These are phyloP conservation scores for Phoma sp. DNA, from an alignment of 2,329 filamentous ascomycete species.

Conservation along the genomic window DNA sequence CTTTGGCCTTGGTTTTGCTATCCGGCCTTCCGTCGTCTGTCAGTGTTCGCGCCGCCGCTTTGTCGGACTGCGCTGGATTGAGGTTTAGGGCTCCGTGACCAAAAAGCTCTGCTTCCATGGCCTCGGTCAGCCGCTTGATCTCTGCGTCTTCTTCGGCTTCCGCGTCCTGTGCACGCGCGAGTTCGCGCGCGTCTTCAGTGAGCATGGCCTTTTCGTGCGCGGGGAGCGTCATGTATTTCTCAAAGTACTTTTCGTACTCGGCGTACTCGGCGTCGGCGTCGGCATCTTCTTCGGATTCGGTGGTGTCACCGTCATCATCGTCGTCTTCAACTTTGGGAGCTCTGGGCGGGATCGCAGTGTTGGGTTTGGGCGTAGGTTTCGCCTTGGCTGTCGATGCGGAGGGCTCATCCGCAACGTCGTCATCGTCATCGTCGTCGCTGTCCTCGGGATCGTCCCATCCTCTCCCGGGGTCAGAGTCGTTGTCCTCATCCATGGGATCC, in stretches of 20 bases:
- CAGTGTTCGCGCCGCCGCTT: neutral
- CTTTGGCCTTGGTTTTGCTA: conserved; percentile 4
- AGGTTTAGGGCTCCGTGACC: conserved; percentile 69
- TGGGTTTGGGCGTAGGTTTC: conserved; percentile 67
- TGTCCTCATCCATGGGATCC: conserved; percentile 72
- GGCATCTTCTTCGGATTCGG: conserved; percentile 67
- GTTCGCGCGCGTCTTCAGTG: conserved; percentile 41
- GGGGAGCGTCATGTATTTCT: conserved; percentile 79
- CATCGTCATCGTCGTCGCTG: conserved; percentile 50
- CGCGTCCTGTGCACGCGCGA: conserved; percentile 51
- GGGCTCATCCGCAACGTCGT: neutral
- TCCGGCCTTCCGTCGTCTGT: conserved; percentile 9
- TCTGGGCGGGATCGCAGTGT: conserved; percentile 58
- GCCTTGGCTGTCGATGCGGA: neutral
- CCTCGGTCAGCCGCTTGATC: conserved; percentile 68
- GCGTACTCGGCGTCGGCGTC: conserved; percentile 78
- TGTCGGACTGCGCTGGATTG: conserved; percentile 19
- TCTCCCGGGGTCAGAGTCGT: conserved; percentile 57
- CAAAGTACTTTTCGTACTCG: conserved; percentile 78
- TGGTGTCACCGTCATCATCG: conserved; percentile 48
- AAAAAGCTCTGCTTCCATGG: conserved; percentile 77
- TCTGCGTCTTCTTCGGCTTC: conserved; percentile 58
- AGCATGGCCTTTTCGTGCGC: conserved; percentile 43
- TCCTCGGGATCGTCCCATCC: conserved; percentile 53
- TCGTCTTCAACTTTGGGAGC: conserved; percentile 44